phyloP scores from a whole-genome alignment of 306 rosid genomes.

The Prinsepia uniflora region DNA sequence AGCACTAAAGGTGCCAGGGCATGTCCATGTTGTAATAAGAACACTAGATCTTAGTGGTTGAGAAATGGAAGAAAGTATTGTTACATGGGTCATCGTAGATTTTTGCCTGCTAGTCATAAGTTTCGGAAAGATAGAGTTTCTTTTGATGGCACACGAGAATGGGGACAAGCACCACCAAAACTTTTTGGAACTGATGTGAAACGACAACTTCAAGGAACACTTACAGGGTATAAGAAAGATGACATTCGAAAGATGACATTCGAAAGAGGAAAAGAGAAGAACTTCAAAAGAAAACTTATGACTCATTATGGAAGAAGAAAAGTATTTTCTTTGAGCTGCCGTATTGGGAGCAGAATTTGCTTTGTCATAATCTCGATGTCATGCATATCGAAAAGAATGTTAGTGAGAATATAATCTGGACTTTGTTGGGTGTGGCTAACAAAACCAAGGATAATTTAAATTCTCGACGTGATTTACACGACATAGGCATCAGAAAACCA shows the following conservation, averaged over 20 bases:
- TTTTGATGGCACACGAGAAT: not conserved
- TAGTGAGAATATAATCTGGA: not conserved
- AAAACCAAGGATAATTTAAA: not conserved
- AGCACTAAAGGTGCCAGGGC: not conserved
- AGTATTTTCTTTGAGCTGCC: constrained; percentile 1
- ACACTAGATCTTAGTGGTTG: not conserved
- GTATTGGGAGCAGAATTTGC: not conserved
- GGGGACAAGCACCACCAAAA: not conserved
- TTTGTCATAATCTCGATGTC: not conserved
- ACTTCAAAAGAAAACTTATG: not conserved
- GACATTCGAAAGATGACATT: too few species aligned
- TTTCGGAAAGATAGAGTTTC: not conserved
- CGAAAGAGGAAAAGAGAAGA: not conserved
- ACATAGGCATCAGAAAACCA: not conserved
- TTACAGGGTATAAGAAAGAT: not conserved
- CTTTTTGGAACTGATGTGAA: not conserved
- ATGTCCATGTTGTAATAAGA: not conserved
- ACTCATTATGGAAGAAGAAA: not conserved
- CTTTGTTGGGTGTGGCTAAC: not conserved
- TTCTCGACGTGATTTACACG: not conserved
- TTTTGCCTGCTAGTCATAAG: not conserved
- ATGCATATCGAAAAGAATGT: constrained; percentile 4
- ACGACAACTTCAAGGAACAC: not conserved
- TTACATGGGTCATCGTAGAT: not conserved
- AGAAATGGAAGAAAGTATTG: not conserved